phyloP scores from a whole-genome alignment of 331 rosid genomes.

The Rhamnella rubrinervis region DNA sequence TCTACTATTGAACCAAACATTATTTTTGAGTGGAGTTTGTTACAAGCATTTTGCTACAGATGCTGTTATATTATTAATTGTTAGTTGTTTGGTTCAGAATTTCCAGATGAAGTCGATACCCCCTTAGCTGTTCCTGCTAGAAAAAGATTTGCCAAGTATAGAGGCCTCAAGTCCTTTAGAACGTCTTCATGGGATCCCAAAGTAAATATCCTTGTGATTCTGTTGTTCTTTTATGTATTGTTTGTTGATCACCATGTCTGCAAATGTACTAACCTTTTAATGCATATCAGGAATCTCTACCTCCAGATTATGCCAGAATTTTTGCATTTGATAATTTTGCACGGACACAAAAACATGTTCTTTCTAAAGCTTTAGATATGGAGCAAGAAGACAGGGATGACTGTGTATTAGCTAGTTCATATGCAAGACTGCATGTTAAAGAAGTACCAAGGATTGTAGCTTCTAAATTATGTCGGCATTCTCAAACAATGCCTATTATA shows the following conservation, averaged over 20 bases:
- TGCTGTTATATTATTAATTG: constrained; percentile 15
- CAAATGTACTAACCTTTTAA: constrained; percentile 18
- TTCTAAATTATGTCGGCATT: constrained; percentile 47
- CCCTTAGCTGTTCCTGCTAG: constrained; percentile 83
- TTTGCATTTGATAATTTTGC: constrained; percentile 74
- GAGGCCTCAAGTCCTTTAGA: constrained; percentile 96
- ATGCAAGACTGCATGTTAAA: constrained; percentile 67
- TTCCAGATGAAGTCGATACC: constrained; percentile 97
- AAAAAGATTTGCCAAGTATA: constrained; percentile 82
- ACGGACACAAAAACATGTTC: constrained; percentile 71
- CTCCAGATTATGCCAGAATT: constrained; percentile 77
- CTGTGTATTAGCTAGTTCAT: constrained; percentile 58
- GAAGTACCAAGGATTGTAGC: constrained; percentile 67
- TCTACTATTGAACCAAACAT: not conserved
- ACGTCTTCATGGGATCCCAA: constrained; percentile 98
- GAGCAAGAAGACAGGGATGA: constrained; percentile 60
- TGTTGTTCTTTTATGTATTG: constrained; percentile 2
- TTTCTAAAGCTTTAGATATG: constrained; percentile 69
- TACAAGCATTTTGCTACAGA: not conserved
- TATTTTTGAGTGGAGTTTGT: not conserved
- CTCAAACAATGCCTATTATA: constrained; percentile 52
- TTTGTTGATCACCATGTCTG: constrained; percentile 10
- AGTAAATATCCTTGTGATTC: constrained; percentile 40
- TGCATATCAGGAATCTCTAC: constrained; percentile 81
- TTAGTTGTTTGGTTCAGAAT: constrained; percentile 49